phyloP scores from a whole-genome alignment of 106 monocot species.

The Ottelia alismoides region DNA sequence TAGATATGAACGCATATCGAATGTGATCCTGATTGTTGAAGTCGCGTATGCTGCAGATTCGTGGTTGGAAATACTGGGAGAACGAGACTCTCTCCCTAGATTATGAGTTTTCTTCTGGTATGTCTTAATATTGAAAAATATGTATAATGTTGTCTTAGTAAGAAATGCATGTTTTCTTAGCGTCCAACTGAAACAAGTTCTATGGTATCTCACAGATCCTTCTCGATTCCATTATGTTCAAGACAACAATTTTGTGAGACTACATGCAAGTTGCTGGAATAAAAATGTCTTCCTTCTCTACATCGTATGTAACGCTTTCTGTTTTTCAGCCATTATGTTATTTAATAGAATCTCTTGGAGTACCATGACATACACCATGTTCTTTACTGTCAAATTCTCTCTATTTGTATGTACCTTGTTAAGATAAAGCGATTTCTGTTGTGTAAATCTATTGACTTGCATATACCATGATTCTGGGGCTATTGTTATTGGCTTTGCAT shows the following conservation, averaged over 20 bases:
- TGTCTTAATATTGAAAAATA: not conserved
- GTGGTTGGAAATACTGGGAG: conserved; percentile 69
- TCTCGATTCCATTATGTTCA: not conserved
- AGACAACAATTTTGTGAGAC: not conserved
- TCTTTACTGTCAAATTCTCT: not conserved
- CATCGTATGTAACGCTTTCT: not conserved
- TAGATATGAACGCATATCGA: not conserved
- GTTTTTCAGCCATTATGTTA: not conserved
- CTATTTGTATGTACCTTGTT: not conserved
- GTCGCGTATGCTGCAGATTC: conserved; percentile 21
- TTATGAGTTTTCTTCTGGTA: conserved; percentile 48
- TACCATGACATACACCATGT: not conserved
- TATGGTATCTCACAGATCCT: not conserved
- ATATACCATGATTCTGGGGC: too few relatives aligned
- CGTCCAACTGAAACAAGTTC: not conserved
- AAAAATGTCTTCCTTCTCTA: not conserved
- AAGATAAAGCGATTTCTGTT: too few relatives aligned
- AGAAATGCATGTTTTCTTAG: not conserved
- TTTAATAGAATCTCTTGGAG: not conserved
- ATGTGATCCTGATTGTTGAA: not conserved
- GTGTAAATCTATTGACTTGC: too few relatives aligned
- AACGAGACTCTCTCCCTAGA: conserved; percentile 33
- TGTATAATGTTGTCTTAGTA: too few relatives aligned
- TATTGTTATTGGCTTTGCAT: not conserved
- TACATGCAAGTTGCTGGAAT: not conserved